Evolutionary conservation across 768 basidiomycete species (phyloP), one percentile per base, ranked within the genome.

Genomic region (Exidia glandulosa): DNA sequence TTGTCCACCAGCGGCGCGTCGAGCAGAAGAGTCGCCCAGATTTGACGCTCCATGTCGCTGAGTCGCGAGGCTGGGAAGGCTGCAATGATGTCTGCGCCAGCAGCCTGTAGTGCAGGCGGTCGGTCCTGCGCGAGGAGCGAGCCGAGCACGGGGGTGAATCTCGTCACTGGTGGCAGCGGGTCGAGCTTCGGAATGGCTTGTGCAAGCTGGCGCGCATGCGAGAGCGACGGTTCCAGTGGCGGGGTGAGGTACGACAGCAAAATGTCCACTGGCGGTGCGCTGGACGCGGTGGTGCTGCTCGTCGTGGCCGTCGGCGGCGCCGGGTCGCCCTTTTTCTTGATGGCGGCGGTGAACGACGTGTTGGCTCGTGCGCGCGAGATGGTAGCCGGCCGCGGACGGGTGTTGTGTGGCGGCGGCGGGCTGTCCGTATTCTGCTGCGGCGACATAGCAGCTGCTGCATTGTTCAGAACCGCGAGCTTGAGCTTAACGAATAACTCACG

Each of bases 81-180:
- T 14, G 84, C 75, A 57, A 90, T 75, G 62, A 89, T 81, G 60
- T 90, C 88, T 64, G 78, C 88, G 1, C 88, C 89, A 0, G 83
- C 79, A 7, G 79, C 79, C 66, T 88, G 87, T 3, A 90, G 62
- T 0, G 81, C 72, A 0, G 76, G 62, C 1, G 87, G 86, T 0
- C 79, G 76, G 19, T 81, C 76, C 5, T 71, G 58, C 37, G 75
- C 69, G 67, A 88, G 90, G 12, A 90, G 74, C 1, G 79, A 75
- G 6, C 76, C 75, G 2, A 89, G 73, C 58, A 90, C 77, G 14
- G 85, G 83, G 58, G 77, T 80, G 14, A 90, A 71, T n/a, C 68
- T 61, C 29, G 79, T 73, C 29, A 77, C 71, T 36, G 74, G 77
- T 29, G 87, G 86, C 32, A 82, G 71, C 0, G 87, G 81, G 19